phyloP scores from a whole-genome alignment of 495 filamentous ascomycete species.

The Penicillium alfredii region DNA sequence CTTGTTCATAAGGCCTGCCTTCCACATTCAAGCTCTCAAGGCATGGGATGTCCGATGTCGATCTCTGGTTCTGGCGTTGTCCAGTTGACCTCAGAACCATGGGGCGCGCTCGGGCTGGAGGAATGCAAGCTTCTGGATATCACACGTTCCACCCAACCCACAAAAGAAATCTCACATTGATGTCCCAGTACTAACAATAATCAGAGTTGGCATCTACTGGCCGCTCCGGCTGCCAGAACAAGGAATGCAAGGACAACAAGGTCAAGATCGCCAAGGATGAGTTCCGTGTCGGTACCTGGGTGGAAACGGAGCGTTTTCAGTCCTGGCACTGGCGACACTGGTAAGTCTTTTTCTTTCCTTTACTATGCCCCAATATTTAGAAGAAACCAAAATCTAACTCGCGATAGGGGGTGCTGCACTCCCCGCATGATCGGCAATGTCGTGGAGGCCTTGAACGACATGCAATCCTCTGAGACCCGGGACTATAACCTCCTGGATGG shows the following conservation, averaged over 20 bases:
- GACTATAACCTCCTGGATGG: slow-evolving; percentile 55
- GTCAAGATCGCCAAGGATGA: slow-evolving; percentile 73
- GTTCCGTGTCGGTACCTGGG: slow-evolving; percentile 63
- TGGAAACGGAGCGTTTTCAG: slow-evolving; percentile 46
- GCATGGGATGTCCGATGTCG: too few species aligned
- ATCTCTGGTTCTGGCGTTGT: not conserved
- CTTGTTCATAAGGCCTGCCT: not conserved
- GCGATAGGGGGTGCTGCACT: slow-evolving; percentile 71
- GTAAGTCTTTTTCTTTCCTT: slow-evolving; percentile 41
- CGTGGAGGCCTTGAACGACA: slow-evolving; percentile 34
- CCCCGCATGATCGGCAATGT: slow-evolving; percentile 55
- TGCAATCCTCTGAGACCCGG: slow-evolving; percentile 26
- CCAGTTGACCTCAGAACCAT: not conserved
- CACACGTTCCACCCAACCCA: too few species aligned
- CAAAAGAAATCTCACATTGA: too few species aligned
- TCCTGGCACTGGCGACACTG: slow-evolving; percentile 72
- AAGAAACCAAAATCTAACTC: slow-evolving; percentile 1
- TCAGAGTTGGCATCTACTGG: slow-evolving; percentile 54
- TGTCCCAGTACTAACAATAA: too few species aligned
- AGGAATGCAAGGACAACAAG: slow-evolving; percentile 55
- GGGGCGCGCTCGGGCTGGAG: slow-evolving; percentile 1
- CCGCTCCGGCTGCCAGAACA: slow-evolving; percentile 64
- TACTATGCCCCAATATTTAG: too few species aligned
- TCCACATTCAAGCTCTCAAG: not conserved
- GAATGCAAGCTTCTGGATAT: too few species aligned